These are phyloP conservation scores for Ustilago esculenta DNA, from an alignment of 1,284 basidiomycete genomes.

Conservation along the genomic window DNA sequence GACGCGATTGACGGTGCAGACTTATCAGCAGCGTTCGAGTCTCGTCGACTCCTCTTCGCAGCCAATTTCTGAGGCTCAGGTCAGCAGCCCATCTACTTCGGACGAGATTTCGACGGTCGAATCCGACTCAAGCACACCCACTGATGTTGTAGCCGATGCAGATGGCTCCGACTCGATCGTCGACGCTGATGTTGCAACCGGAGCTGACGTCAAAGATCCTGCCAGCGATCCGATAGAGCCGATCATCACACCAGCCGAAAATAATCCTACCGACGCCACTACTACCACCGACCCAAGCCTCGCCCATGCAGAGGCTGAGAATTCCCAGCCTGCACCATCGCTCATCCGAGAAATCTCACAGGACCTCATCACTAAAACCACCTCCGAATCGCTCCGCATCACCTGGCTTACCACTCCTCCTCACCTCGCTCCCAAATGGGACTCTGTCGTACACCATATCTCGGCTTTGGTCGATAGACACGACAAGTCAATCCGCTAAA, in stretches of 20 bases:
- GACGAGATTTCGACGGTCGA: too few species aligned
- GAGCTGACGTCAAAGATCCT: too few species aligned
- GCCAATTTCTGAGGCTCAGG: neutral
- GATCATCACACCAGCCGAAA: too few species aligned
- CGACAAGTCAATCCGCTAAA: constrained; percentile 21
- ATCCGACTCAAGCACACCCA: too few species aligned
- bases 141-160: too few species aligned
- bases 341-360: constrained; percentile 36
- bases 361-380: constrained; percentile 18
- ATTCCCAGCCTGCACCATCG: neutral
- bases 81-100: neutral
- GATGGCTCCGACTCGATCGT: neutral
- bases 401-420: constrained; percentile 10
- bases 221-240: too few species aligned
- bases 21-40: constrained; percentile 13
- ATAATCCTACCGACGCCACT: too few species aligned
- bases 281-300: neutral
- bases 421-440: constrained; percentile 7
- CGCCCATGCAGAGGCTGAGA: neutral
- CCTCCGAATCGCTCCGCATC: constrained; percentile 25
- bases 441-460: constrained; percentile 13
- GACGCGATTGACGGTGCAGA: constrained; percentile 16
- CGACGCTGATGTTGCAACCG: neutral
- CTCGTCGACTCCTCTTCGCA: too few species aligned
- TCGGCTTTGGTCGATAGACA: constrained; percentile 26